Evolutionary conservation across 176 grass and related monocot species (phyloP).

Genomic region (Stipa capillata): DNA sequence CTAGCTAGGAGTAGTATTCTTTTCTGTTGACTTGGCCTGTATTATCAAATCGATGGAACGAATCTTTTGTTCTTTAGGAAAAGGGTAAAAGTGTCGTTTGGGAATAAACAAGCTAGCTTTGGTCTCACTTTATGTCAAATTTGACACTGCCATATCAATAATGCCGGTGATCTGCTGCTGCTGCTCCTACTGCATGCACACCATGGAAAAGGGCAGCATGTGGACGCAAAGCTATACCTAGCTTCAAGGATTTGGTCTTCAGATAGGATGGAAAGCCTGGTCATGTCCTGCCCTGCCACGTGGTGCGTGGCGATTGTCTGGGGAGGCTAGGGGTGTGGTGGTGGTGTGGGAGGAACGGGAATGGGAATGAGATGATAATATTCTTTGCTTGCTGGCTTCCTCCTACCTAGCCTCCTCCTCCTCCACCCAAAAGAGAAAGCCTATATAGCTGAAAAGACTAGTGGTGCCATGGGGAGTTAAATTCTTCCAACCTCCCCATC

Average conservation of each 20-base stretch:
- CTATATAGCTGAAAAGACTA: conserved; percentile 45
- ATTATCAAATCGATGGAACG: not conserved
- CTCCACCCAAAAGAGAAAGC: conserved; percentile 29
- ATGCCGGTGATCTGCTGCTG: conserved; percentile 17
- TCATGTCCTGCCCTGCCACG: not conserved
- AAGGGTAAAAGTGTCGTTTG: conserved; percentile 33
- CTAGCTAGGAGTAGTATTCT: not conserved
- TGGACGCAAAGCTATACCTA: conserved; percentile 16
- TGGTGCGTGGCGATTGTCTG: not conserved
- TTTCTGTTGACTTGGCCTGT: conserved; percentile 12
- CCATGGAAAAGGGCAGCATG: conserved; percentile 21
- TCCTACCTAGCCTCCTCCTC: not conserved
- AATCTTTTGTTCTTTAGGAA: conserved; percentile 24
- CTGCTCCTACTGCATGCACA: not conserved
- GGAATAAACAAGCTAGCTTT: conserved; percentile 27
- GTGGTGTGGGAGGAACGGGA: not conserved
- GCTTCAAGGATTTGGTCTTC: conserved; percentile 10
- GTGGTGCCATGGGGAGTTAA: conserved; percentile 38
- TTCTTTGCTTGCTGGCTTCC: conserved; percentile 51
- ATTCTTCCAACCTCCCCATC: conserved; percentile 47
- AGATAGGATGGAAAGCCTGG: conserved; percentile 36
- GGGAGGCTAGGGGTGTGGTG: not conserved
- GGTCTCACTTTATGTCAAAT: conserved; percentile 40
- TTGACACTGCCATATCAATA: conserved; percentile 15
- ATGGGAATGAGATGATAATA: conserved; percentile 24